Evolutionary conservation across 176 grass and related monocot species (phyloP).

Genomic region (Lolium perenne): DNA sequence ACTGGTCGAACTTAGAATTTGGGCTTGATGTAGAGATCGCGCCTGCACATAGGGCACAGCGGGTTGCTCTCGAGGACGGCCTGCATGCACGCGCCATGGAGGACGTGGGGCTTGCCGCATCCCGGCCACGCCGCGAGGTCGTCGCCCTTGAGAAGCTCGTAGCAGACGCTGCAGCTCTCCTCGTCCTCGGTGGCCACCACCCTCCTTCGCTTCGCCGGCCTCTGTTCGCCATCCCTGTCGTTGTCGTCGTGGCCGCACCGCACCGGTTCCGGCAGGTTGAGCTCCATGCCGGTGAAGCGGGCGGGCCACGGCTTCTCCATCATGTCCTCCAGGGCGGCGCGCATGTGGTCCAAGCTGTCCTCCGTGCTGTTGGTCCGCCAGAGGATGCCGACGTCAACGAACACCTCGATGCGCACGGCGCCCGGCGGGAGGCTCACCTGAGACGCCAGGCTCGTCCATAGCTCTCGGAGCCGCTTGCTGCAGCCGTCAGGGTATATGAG

Average conservation of each 20-base stretch:
- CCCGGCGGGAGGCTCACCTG: neutral
- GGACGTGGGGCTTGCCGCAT: conserved; percentile 30
- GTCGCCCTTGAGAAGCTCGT: neutral
- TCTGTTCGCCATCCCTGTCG: neutral
- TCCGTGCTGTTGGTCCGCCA: neutral
- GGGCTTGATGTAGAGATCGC: neutral
- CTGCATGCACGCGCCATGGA: conserved; percentile 43
- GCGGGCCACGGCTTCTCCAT: neutral
- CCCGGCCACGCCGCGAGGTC: conserved; percentile 37
- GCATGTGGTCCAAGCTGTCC: neutral
- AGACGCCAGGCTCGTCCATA: neutral
- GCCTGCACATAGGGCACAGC: neutral
- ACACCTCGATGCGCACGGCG: neutral
- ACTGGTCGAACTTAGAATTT: neutral
- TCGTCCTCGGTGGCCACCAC: neutral
- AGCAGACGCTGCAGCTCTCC: conserved; percentile 30
- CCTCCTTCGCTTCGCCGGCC: conserved; percentile 21
- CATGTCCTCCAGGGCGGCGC: neutral
- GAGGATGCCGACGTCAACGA: conserved; percentile 38
- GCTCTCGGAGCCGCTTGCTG: neutral
- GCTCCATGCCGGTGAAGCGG: conserved; percentile 17
- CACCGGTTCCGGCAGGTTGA: conserved; percentile 32
- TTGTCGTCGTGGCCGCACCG: neutral
- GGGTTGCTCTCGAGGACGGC: neutral
- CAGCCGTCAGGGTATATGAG: neutral